These are phyloP conservation scores for Diaporthe caulivora DNA, from an alignment of 2,329 filamentous ascomycete genomes.

Conservation along the genomic window DNA sequence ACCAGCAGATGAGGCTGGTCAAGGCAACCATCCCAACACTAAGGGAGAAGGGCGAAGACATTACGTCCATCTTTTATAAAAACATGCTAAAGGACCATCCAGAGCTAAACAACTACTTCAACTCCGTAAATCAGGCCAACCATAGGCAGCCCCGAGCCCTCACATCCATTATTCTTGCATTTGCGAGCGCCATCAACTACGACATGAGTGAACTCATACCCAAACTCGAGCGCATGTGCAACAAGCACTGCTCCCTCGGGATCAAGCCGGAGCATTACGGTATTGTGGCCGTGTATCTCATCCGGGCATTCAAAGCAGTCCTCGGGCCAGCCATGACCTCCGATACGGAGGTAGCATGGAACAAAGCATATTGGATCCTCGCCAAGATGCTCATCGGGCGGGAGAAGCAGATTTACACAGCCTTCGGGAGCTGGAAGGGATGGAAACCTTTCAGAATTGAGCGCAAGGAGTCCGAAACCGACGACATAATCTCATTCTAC, in stretches of 20 bases:
- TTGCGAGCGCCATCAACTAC: slow-evolving; percentile 78
- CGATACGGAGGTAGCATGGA: slow-evolving; percentile 76
- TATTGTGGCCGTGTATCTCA: slow-evolving; percentile 77
- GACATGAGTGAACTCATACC: slow-evolving; percentile 64
- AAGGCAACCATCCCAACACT: slow-evolving; percentile 79
- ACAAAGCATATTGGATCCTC: slow-evolving; percentile 78
- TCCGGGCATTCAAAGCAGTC: slow-evolving; percentile 75
- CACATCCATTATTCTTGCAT: slow-evolving; percentile 75
- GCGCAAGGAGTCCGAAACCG: slow-evolving; percentile 74
- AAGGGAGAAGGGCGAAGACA: slow-evolving; percentile 74
- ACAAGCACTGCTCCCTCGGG: slow-evolving; percentile 80
- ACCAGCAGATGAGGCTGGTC: slow-evolving; percentile 73
- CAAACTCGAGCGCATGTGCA: slow-evolving; percentile 69
- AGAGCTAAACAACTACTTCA: slow-evolving; percentile 78
- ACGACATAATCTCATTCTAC: slow-evolving; percentile 79
- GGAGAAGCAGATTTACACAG: slow-evolving; percentile 73
- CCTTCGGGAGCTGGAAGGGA: slow-evolving; percentile 71
- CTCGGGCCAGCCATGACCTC: slow-evolving; percentile 75
- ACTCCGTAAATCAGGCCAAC: slow-evolving; percentile 73
- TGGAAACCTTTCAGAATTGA: slow-evolving; percentile 77
- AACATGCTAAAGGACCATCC: slow-evolving; percentile 76
- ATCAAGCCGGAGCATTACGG: slow-evolving; percentile 78
- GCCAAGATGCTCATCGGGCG: slow-evolving; percentile 78
- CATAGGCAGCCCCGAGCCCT: slow-evolving; percentile 73
- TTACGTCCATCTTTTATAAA: slow-evolving; percentile 79